Evolutionary conservation across 2,329 filamentous ascomycete species (phyloP).

Genomic region (Alternaria dauci): DNA sequence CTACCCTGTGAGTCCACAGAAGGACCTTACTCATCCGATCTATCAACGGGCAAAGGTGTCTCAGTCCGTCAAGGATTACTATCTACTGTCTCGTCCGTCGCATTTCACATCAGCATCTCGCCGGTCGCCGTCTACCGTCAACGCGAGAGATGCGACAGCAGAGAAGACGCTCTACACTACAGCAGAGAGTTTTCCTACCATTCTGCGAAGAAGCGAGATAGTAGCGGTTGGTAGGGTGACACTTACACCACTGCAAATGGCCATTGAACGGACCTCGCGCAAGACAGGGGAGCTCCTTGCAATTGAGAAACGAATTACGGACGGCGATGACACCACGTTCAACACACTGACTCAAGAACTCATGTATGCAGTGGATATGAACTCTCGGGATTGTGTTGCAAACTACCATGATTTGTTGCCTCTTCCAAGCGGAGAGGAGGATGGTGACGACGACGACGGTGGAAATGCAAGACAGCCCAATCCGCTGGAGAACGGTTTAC

Average conservation of each 20-base stretch:
- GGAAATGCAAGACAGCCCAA: constrained; percentile 57
- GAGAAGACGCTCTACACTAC: constrained; percentile 88
- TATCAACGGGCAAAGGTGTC: constrained; percentile 89
- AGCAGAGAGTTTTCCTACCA: constrained; percentile 87
- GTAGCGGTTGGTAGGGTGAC: constrained; percentile 71
- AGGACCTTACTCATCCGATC: constrained; percentile 81
- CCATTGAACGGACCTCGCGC: constrained; percentile 85
- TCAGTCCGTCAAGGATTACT: constrained; percentile 83
- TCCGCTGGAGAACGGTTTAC: constrained; percentile 77
- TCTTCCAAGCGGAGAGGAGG: constrained; percentile 46
- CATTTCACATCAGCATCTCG: constrained; percentile 79
- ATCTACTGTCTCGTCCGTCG: constrained; percentile 79
- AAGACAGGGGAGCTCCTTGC: constrained; percentile 86
- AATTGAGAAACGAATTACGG: constrained; percentile 76
- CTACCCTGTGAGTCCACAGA: constrained; percentile 80
- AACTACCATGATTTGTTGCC: constrained; percentile 80
- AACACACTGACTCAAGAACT: constrained; percentile 78
- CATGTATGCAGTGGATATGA: constrained; percentile 76
- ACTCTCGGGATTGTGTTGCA: constrained; percentile 78
- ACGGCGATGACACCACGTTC: constrained; percentile 75
- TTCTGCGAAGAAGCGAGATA: constrained; percentile 87
- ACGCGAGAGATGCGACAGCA: constrained; percentile 74
- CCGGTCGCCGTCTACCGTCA: constrained; percentile 72
- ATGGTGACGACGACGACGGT: constrained; percentile 47
- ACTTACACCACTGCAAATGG: constrained; percentile 82